A percentile compares a stretch with the other conserved stretches of the same genome.
phyloP scores from a whole-genome alignment of 176 grass and related monocot species.

The Poa pratensis region DNA sequence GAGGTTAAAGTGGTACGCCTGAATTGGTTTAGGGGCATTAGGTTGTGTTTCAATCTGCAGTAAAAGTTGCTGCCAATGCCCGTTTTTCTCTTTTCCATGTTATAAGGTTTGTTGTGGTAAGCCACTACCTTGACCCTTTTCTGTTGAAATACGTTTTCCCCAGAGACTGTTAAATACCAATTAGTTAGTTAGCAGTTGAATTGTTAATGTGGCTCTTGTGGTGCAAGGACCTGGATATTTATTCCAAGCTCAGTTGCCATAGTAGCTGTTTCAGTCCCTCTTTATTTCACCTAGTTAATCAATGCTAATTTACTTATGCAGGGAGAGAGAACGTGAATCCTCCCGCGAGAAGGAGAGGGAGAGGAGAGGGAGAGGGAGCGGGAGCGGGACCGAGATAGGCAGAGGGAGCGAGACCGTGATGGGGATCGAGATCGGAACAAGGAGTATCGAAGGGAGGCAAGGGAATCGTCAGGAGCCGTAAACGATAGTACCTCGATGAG shows the following conservation, averaged over 20 bases:
- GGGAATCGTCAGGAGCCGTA: constrained; percentile 47
- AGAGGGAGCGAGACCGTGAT: constrained; percentile 35
- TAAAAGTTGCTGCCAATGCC: not conserved
- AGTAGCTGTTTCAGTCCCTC: not conserved
- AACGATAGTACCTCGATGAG: constrained; percentile 59
- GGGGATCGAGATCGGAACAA: constrained; percentile 43
- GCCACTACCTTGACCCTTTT: not conserved
- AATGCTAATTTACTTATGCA: constrained; percentile 35
- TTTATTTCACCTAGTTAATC: not conserved
- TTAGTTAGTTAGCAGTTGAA: not conserved
- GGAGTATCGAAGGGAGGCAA: constrained; percentile 58
- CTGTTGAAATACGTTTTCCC: not conserved
- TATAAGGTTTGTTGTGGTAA: not conserved
- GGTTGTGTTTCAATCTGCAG: not conserved
- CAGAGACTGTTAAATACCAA: not conserved
- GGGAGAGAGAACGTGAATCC: constrained; percentile 55
- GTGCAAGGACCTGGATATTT: not conserved
- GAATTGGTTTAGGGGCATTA: not conserved
- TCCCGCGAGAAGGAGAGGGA: constrained; percentile 50
- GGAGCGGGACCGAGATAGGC: constrained; percentile 1
- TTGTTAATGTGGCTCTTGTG: not conserved
- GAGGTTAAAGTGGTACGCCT: not conserved
- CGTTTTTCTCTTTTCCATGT: not conserved
- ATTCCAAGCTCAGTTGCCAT: not conserved
- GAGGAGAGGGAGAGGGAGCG: constrained; percentile 28